Conservation (phyloP, 164 flowering plant genomes). For the Magnolia kwangsiensis region DNA sequence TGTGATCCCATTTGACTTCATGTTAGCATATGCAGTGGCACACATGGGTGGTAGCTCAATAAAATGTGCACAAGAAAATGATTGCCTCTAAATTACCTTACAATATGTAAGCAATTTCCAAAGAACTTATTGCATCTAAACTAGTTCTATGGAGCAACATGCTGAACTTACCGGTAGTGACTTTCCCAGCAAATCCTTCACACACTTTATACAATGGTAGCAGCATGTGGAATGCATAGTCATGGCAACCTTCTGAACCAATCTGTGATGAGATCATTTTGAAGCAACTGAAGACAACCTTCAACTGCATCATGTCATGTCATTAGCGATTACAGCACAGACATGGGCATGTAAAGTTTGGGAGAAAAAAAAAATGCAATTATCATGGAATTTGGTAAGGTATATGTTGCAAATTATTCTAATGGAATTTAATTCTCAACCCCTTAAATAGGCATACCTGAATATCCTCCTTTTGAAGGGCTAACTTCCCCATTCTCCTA, state of each 20-base stretch:
- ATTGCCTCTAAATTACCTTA: background rate
- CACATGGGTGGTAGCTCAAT: too few relatives aligned
- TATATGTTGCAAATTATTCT: background rate
- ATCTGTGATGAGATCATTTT: slow-evolving; percentile 33
- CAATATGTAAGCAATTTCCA: background rate
- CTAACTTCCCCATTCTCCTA: slow-evolving; percentile 65
- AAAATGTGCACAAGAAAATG: too few relatives aligned
- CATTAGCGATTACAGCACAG: background rate
- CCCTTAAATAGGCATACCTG: slow-evolving; percentile 42
- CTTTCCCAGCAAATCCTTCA: slow-evolving; percentile 87
- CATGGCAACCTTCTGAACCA: slow-evolving; percentile 36
- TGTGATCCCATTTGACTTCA: background rate
- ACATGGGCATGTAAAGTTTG: background rate
- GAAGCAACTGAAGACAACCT: slow-evolving; percentile 57
- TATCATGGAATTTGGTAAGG: background rate
- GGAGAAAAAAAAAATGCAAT: background rate
- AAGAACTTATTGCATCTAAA: background rate
- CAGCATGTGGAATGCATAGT: slow-evolving; percentile 53
- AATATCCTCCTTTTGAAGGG: slow-evolving; percentile 53
- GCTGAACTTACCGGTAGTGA: slow-evolving; percentile 52
- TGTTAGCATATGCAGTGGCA: background rate
- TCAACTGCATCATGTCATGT: slow-evolving; percentile 50
- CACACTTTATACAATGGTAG: slow-evolving; percentile 76
- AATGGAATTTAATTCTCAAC: background rate
- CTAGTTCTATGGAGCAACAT: background rate